Evolutionary conservation across 2,329 filamentous ascomycete species (phyloP), one percentile per base, ranked within the genome.

Genomic region (Ceratocystis harringtonii): DNA sequence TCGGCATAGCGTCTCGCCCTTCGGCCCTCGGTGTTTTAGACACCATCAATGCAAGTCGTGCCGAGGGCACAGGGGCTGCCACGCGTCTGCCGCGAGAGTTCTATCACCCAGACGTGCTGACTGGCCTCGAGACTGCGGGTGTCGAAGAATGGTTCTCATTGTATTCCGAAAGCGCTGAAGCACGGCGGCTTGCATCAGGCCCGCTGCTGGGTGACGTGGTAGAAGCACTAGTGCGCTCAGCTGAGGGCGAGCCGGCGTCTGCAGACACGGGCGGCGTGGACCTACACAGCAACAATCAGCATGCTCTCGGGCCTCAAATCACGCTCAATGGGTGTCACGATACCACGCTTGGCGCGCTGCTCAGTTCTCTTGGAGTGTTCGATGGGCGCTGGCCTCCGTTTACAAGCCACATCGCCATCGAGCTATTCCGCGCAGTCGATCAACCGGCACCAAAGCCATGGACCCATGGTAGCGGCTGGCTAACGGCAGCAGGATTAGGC

Each of bases 111-210:
- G 87, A 86, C 71, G 84, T 81, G 3, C 80, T 84, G 62, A 79
- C 80, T 2, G 87, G 91, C 68, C 83, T 94, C 66, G 78, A 86
- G 66, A 88, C 84, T 73, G 86, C 96, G 67, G 84, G 82, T 32
- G 85, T 92, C 0, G 92, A 99, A 71, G 94, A 97, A 76, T 97
- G 94, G 94, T 97, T 88, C 74, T 78, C 83, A 22, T 92, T 94
- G 2, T 97, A 95, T 74, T 81, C 81, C 66, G 92, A 96, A 75
- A 91, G 84, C 68, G 77, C 78, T 52, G 94, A 97, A 75, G 97
- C 96, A 76, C 87, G 92, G n/a, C 84, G 82, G 69, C 80, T 97
- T 1, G 94, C 92, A 2, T 94, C 96, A 68, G 94, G 94, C 32
- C 83, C 82, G 10, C 78, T 97, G 8, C 79, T 96, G 72, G 92